Conservation (phyloP, 352 stramenopile species). For the Detonula confervacea region DNA sequence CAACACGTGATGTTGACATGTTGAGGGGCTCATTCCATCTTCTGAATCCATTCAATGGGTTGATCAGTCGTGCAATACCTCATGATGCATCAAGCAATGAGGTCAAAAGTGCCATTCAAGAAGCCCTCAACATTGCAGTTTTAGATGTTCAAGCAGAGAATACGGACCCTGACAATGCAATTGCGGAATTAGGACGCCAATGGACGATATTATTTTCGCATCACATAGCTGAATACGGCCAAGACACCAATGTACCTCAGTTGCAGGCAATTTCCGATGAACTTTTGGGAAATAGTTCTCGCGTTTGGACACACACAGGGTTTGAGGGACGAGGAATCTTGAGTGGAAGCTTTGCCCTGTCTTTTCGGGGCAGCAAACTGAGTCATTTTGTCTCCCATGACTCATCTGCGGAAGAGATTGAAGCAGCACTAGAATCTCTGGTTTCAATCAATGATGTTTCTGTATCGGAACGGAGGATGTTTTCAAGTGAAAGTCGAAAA, state of each 20-base stretch:
- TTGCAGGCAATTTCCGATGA: conserved; percentile 39
- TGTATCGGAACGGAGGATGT: conserved; percentile 45
- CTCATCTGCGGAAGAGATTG: conserved; percentile 54
- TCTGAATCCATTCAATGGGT: conserved; percentile 53
- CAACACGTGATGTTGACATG: conserved; percentile 52
- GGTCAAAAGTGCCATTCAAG: conserved; percentile 67
- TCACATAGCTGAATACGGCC: conserved; percentile 47
- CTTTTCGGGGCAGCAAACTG: conserved; percentile 48
- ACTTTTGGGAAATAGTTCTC: conserved; percentile 51
- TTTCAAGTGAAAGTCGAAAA: conserved; percentile 49
- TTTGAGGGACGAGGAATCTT: conserved; percentile 61
- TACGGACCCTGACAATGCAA: conserved; percentile 37
- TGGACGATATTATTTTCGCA: conserved; percentile 74
- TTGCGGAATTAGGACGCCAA: conserved; percentile 59
- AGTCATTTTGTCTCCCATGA: conserved; percentile 60
- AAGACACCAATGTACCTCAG: conserved; percentile 59
- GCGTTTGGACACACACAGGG: conserved; percentile 55
- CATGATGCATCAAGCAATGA: conserved; percentile 45
- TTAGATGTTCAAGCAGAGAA: conserved; percentile 60
- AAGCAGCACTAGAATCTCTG: conserved; percentile 55
- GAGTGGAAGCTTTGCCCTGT: conserved; percentile 68
- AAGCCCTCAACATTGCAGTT: conserved; percentile 61
- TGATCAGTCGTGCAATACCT: conserved; percentile 50
- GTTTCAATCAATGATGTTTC: conserved; percentile 71
- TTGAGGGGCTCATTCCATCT: conserved; percentile 50